Evolutionary conservation across 2,329 filamentous ascomycete genomes (phyloP).

Genomic region (Geosmithia morbida): DNA sequence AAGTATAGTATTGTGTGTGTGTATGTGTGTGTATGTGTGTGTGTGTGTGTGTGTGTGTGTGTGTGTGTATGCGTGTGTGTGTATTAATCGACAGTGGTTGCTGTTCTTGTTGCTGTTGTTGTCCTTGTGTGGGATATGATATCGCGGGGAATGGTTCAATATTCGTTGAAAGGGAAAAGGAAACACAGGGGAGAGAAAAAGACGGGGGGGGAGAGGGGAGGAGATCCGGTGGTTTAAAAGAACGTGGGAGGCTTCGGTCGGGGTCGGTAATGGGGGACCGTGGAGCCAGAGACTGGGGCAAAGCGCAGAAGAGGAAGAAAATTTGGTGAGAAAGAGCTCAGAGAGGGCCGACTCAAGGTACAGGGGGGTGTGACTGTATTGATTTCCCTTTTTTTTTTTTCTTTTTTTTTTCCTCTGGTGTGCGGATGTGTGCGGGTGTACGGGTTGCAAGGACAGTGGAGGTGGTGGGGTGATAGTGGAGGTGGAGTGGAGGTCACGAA

Average conservation of each 20-base stretch:
- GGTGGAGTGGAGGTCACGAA: too few relatives aligned
- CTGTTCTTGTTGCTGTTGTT: too few relatives aligned
- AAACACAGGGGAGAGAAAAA: neutral
- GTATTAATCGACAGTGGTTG: too few relatives aligned
- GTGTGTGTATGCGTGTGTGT: too few relatives aligned
- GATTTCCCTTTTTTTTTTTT: too few relatives aligned
- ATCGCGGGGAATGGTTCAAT: neutral
- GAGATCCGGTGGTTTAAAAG: slow-evolving; percentile 3
- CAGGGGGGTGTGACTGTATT: neutral
- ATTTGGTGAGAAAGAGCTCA: too few relatives aligned
- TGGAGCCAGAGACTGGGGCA: slow-evolving; percentile 1
- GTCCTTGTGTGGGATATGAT: neutral
- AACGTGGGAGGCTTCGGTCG: slow-evolving; percentile 4
- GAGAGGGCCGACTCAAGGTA: neutral
- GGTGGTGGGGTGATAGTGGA: too few relatives aligned
- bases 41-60: too few relatives aligned
- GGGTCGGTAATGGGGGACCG: slow-evolving; percentile 3
- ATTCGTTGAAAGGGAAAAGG: neutral
- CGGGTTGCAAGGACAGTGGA: too few relatives aligned
- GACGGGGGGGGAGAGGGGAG: slow-evolving; percentile 1
- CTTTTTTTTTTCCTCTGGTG: too few relatives aligned
- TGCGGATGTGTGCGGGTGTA: too few relatives aligned
- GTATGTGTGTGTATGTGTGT: too few relatives aligned
- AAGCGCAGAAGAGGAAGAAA: neutral
- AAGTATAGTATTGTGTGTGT: neutral